Evolutionary conservation across 257 asterid species (phyloP).

Genomic region (Nicotiana undulata): DNA sequence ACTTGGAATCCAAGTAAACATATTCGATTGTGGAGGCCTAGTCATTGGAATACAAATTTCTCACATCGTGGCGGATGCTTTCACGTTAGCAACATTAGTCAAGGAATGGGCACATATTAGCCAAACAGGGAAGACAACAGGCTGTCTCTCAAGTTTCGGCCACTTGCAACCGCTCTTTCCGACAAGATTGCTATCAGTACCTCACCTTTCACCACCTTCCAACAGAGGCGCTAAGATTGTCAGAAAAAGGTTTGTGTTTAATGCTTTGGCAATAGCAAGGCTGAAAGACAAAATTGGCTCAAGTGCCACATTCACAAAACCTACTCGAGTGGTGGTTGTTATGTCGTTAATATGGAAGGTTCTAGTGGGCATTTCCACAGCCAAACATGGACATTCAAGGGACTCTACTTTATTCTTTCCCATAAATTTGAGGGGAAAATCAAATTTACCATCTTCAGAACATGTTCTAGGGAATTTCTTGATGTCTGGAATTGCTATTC

Average conservation of each 20-base stretch:
- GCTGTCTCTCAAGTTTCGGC: slow-evolving; percentile 8
- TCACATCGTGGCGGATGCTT: slow-evolving; percentile 18
- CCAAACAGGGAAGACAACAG: background rate
- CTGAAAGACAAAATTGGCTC: background rate
- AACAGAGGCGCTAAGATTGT: slow-evolving; percentile 1
- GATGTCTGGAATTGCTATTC: background rate
- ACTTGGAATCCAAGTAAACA: slow-evolving; percentile 10
- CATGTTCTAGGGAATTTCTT: slow-evolving; percentile 26
- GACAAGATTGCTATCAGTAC: background rate
- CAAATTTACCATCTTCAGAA: slow-evolving; percentile 1
- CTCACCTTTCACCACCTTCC: background rate
- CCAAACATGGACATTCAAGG: slow-evolving; percentile 1
- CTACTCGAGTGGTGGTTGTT: slow-evolving; percentile 14
- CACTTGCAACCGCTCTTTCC: slow-evolving; percentile 15
- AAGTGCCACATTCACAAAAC: background rate
- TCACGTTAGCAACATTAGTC: slow-evolving; percentile 17
- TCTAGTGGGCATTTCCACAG: background rate
- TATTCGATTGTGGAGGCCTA: slow-evolving; percentile 24
- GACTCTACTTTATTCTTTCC: background rate
- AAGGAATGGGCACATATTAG: slow-evolving; percentile 21
- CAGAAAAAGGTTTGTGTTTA: slow-evolving; percentile 14
- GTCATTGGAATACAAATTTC: slow-evolving; percentile 18
- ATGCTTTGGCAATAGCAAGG: slow-evolving; percentile 5
- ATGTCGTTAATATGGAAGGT: slow-evolving; percentile 15
- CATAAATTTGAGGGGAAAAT: slow-evolving; percentile 17